phyloP scores from a whole-genome alignment of 1,139 yeast species.

The Zygotorulaspora mrakii region DNA sequence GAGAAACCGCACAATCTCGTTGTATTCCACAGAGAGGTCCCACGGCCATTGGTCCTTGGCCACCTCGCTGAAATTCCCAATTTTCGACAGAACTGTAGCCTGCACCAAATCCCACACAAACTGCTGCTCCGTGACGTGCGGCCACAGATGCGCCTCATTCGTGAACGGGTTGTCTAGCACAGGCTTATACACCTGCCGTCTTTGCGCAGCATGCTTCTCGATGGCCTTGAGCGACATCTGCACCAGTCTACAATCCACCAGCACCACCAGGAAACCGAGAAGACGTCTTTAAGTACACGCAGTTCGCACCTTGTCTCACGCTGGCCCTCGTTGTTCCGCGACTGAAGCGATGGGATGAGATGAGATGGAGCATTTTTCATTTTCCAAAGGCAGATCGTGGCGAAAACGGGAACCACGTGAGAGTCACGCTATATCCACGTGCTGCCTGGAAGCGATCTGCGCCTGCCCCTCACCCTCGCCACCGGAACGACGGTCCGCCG shows the following conservation, averaged over 20 bases:
- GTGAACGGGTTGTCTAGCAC: constrained; percentile 33
- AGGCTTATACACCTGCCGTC: constrained; percentile 34
- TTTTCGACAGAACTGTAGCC: constrained; percentile 21
- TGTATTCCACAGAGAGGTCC: constrained; percentile 22
- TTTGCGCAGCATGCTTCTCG: constrained; percentile 26
- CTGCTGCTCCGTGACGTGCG: constrained; percentile 30
- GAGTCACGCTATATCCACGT: not conserved
- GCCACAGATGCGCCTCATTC: constrained; percentile 31
- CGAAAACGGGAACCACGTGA: not conserved
- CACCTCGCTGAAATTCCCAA: constrained; percentile 9
- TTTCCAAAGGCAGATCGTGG: too few relatives aligned
- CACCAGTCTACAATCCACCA: too few relatives aligned
- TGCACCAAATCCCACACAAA: constrained; percentile 27
- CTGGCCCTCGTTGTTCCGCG: too few relatives aligned
- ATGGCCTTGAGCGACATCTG: constrained; percentile 24
- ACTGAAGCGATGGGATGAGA: too few relatives aligned
- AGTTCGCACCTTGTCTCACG: too few relatives aligned
- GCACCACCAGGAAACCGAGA: too few relatives aligned
- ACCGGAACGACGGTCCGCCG: too few relatives aligned
- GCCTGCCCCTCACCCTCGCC: too few relatives aligned
- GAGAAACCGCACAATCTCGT: constrained; percentile 23
- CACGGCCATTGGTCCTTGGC: constrained; percentile 22
- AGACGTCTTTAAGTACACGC: too few relatives aligned
- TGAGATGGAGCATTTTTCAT: too few relatives aligned
- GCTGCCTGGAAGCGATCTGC: too few relatives aligned